Evolutionary conservation across 106 monocot species (phyloP).

Genomic region (Dioscorea dumetorum): DNA sequence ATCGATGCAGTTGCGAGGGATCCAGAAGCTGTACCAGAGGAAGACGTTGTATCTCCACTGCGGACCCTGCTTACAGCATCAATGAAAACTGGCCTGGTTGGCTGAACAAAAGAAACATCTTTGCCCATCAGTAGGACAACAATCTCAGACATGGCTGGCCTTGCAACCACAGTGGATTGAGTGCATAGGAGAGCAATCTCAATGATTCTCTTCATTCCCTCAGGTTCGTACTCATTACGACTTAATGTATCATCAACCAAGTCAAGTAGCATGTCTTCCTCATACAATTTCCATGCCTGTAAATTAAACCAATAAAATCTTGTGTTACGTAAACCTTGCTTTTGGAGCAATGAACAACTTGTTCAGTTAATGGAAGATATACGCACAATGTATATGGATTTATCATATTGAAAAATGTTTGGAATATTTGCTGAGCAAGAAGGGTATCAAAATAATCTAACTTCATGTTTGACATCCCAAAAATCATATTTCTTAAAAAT

Average conservation of each 20-base stretch:
- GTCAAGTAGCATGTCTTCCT: slow-evolving; percentile 16
- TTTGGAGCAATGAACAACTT: too few species aligned
- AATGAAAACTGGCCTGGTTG: slow-evolving; percentile 47
- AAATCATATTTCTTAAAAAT: too few species aligned
- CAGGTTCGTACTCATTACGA: slow-evolving; percentile 16
- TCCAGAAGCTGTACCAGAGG: slow-evolving; percentile 21
- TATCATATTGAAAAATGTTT: too few species aligned
- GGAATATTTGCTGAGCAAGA: too few species aligned
- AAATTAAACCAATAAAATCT: not conserved
- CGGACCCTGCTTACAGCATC: slow-evolving; percentile 25
- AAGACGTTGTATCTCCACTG: slow-evolving; percentile 23
- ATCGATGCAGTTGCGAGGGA: slow-evolving; percentile 44
- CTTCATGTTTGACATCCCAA: too few species aligned
- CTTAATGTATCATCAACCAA: slow-evolving; percentile 46
- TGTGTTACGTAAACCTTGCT: too few species aligned
- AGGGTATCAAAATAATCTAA: too few species aligned
- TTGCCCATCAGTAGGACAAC: slow-evolving; percentile 42
- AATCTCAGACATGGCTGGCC: slow-evolving; percentile 63
- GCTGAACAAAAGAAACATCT: slow-evolving; percentile 11
- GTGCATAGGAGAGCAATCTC: slow-evolving; percentile 67
- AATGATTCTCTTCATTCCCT: slow-evolving; percentile 35
- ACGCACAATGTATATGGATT: too few species aligned
- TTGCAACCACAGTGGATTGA: slow-evolving; percentile 42
- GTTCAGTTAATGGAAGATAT: too few species aligned
- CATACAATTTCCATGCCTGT: slow-evolving; percentile 65